Conservation (phyloP, 2,329 filamentous ascomycete species). For the Epichloe typhina region DNA sequence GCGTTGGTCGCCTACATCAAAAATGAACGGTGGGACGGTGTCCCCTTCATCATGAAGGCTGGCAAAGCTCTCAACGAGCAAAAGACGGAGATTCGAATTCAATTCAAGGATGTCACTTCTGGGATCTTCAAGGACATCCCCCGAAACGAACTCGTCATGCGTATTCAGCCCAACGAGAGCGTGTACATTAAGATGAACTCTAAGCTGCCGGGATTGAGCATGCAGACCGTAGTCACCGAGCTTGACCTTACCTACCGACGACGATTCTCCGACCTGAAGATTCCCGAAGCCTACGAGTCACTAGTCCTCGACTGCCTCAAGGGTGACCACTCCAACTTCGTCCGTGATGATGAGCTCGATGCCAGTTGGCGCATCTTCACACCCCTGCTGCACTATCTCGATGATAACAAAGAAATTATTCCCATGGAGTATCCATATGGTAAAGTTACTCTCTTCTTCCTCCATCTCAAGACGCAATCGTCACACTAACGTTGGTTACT, state of each 20-base stretch:
- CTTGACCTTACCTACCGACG: slow-evolving; percentile 95
- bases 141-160: slow-evolving; percentile 96
- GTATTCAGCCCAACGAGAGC: slow-evolving; percentile 97
- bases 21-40: slow-evolving; percentile 98
- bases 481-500: background rate
- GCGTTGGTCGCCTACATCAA: slow-evolving; percentile 97
- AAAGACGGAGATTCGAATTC: slow-evolving; percentile 97
- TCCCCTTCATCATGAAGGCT: slow-evolving; percentile 98
- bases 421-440: slow-evolving; percentile 99
- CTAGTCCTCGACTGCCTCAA: slow-evolving; percentile 95
- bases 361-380: slow-evolving; percentile 98
- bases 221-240: slow-evolving; percentile 98
- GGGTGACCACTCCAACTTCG: slow-evolving; percentile 99
- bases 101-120: slow-evolving; percentile 98
- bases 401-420: slow-evolving; percentile 98
- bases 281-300: slow-evolving; percentile 97
- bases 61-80: slow-evolving; percentile 98
- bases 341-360: slow-evolving; percentile 91
- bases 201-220: slow-evolving; percentile 93
- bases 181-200: slow-evolving; percentile 99
- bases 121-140: slow-evolving; percentile 99
- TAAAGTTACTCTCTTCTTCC: slow-evolving; percentile 32
- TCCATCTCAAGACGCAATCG: background rate
- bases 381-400: slow-evolving; percentile 91
- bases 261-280: slow-evolving; percentile 98